phyloP scores from a whole-genome alignment of 257 asterid species.

The Petrea volubilis region DNA sequence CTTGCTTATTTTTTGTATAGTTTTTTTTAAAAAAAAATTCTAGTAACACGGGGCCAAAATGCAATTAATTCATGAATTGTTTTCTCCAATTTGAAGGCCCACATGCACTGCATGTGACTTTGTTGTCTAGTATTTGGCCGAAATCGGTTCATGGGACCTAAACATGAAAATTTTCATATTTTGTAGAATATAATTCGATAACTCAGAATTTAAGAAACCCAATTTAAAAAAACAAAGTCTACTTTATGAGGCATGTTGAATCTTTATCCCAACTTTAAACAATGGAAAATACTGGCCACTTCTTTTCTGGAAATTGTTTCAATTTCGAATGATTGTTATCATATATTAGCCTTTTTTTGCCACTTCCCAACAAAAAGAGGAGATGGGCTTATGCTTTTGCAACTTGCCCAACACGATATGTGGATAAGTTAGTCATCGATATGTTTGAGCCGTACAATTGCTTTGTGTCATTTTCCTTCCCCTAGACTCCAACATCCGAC shows the following conservation, averaged over 20 bases:
- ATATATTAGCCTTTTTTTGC: neutral
- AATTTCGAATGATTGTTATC: neutral
- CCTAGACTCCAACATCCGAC: constrained; percentile 27
- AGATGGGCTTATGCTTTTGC: neutral
- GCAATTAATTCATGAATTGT: no score
- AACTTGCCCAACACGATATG: constrained; percentile 25
- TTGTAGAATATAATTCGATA: no score
- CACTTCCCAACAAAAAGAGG: neutral
- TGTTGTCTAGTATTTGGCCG: no score
- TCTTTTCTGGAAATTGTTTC: constrained; percentile 7
- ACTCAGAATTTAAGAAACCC: no score
- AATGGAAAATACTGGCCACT: constrained; percentile 13
- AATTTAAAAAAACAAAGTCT: neutral
- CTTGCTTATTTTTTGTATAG: no score
- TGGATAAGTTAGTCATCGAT: constrained; percentile 15
- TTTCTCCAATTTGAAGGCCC: no score
- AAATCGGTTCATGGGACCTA: no score
- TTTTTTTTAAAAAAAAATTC: no score
- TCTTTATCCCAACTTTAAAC: neutral
- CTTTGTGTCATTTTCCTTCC: constrained; percentile 12
- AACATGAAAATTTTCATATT: no score
- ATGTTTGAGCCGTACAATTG: constrained; percentile 9
- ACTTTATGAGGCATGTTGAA: neutral
- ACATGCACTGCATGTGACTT: no score
- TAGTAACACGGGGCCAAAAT: no score